These are phyloP conservation scores for Fusarium sp. DNA, from an alignment of 2,329 filamentous ascomycete species.

Conservation along the genomic window DNA sequence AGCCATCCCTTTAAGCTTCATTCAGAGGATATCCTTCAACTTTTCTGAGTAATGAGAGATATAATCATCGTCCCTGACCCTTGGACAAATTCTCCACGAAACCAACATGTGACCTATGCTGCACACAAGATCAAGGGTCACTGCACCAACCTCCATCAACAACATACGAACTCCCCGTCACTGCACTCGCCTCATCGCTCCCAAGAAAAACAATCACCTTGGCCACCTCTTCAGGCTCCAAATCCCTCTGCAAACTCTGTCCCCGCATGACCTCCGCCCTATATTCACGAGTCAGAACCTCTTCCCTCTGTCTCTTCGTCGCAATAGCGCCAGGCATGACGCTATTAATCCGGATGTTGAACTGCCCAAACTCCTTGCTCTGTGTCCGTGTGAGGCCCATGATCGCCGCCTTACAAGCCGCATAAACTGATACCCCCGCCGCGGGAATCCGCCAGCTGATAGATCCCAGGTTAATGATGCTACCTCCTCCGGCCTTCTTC, in stretches of 20 bases:
- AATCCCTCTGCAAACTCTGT: conserved; percentile 54
- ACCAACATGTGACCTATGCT: too few relatives aligned
- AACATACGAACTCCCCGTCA: conserved; percentile 53
- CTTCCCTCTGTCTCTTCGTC: conserved; percentile 54
- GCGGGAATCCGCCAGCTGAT: conserved; percentile 56
- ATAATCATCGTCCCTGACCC: too few relatives aligned
- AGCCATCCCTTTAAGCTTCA: rapidly evolving
- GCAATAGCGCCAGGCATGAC: conserved; percentile 59
- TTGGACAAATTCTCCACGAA: too few relatives aligned
- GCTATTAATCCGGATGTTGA: conserved; percentile 57
- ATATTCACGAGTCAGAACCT: conserved; percentile 54
- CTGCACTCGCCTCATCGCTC: conserved; percentile 56
- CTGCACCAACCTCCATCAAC: conserved; percentile 48
- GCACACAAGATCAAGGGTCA: conserved; percentile 17
- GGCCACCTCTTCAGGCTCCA: conserved; percentile 55
- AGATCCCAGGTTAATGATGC: conserved; percentile 63
- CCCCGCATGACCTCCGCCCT: conserved; percentile 49
- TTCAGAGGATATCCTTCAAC: background rate
- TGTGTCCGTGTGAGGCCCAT: conserved; percentile 64
- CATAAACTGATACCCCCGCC: conserved; percentile 58
- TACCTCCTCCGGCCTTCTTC: conserved; percentile 49
- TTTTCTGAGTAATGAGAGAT: too few relatives aligned
- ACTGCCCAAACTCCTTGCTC: conserved; percentile 60
- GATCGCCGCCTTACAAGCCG: conserved; percentile 61
- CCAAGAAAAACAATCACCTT: conserved; percentile 56